Conservation (phyloP, 1,139 yeast species). For the Scheffersomyces illinoinensis region DNA sequence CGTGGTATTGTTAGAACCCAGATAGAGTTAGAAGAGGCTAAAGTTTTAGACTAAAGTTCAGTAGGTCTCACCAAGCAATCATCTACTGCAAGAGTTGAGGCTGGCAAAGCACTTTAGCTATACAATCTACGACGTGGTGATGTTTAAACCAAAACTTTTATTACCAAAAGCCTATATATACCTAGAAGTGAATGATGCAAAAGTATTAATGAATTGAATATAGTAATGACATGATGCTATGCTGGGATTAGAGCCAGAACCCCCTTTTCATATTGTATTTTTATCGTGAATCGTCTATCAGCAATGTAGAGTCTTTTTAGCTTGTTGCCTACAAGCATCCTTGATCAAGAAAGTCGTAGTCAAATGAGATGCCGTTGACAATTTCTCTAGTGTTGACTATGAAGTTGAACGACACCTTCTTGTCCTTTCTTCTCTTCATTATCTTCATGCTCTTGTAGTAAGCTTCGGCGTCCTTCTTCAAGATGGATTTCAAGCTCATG, state of each 20-base stretch:
- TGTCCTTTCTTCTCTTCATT: constrained; percentile 9
- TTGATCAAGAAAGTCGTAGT: constrained; percentile 45
- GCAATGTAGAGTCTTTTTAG: not conserved
- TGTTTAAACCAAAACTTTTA: not conserved
- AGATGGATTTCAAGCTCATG: constrained; percentile 10
- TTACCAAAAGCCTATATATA: too few species aligned
- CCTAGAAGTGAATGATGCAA: not conserved
- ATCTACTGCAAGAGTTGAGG: not conserved
- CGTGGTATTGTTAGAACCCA: not conserved
- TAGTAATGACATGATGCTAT: not conserved
- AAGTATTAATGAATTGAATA: not conserved
- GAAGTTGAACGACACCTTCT: constrained; percentile 41
- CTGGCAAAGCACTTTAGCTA: not conserved
- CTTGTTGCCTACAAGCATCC: constrained; percentile 18
- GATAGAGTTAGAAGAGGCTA: too few species aligned
- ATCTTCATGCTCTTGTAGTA: constrained; percentile 1
- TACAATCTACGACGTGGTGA: not conserved
- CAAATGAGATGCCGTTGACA: constrained; percentile 43
- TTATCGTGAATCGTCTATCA: not conserved
- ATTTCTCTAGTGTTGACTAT: constrained; percentile 45
- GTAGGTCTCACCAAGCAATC: too few species aligned
- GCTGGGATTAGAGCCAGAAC: not conserved
- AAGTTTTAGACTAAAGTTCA: too few species aligned
- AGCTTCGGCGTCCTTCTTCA: constrained; percentile 2
- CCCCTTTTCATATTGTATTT: not conserved